Conservation (phyloP, 768 basidiomycete species). For the Amanita phalloides region DNA sequence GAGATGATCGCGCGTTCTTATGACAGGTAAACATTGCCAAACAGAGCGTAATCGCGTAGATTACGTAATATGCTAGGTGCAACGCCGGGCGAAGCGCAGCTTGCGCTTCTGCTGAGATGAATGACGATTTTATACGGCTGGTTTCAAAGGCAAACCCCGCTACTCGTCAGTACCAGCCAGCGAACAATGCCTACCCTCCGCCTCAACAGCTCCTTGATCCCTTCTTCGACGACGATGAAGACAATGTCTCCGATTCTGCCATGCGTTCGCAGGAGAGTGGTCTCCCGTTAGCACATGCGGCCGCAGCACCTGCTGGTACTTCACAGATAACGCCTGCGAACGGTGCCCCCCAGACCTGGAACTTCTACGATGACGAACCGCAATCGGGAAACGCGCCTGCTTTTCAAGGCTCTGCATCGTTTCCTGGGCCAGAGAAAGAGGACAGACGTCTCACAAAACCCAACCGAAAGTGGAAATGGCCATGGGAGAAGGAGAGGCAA, state of each 20-base stretch:
- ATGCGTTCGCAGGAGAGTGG: conserved; percentile 46
- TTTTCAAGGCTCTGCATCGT: conserved; percentile 33
- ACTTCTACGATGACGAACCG: conserved; percentile 57
- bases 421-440: conserved; percentile 20
- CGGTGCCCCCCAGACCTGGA: conserved; percentile 59
- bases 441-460: conserved; percentile 12
- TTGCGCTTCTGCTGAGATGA: conserved; percentile 27
- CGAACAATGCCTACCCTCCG: conserved; percentile 53
- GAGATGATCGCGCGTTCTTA: background rate
- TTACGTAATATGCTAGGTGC: background rate
- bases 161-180: conserved; percentile 35
- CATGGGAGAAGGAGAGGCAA: conserved; percentile 66
- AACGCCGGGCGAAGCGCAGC: background rate
- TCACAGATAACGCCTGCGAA: conserved; percentile 35
- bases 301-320: conserved; percentile 51
- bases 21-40: conserved; percentile 3
- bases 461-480: conserved; percentile 61
- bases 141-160: conserved; percentile 68
- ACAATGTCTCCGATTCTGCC: conserved; percentile 58
- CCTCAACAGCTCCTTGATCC: conserved; percentile 56
- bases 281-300: conserved; percentile 46
- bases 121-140: conserved; percentile 65
- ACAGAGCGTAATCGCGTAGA: background rate
- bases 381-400: conserved; percentile 23
- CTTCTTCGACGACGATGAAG: conserved; percentile 85